A percentile compares a stretch with the other conserved stretches of the same genome.
phyloP scores from a whole-genome alignment of 2,329 filamentous ascomycete genomes.

The Diaporthe sp. region DNA sequence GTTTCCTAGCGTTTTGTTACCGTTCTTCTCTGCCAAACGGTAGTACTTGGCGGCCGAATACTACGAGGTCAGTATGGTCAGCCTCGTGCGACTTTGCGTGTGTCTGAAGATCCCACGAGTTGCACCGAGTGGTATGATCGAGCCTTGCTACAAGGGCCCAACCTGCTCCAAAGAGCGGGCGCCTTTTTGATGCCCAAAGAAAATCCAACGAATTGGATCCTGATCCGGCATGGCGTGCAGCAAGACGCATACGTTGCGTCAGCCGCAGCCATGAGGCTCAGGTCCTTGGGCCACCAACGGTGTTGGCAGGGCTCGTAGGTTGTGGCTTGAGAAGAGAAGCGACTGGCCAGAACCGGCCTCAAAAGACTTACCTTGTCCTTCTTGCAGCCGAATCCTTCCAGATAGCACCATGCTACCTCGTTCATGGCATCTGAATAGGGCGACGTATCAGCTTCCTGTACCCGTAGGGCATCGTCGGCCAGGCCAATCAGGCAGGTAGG shows the following conservation, averaged over 20 bases:
- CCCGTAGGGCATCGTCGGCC: slow-evolving; percentile 30
- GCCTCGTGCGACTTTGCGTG: slow-evolving; percentile 59
- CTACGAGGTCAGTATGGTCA: slow-evolving; percentile 64
- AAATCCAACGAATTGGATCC: neutral
- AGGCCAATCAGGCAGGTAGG: slow-evolving; percentile 7
- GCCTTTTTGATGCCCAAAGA: slow-evolving; percentile 58
- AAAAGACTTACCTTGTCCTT: slow-evolving; percentile 91
- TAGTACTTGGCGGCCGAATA: slow-evolving; percentile 90
- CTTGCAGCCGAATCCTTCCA: slow-evolving; percentile 96
- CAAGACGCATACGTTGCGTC: neutral
- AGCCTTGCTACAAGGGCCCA: slow-evolving; percentile 19
- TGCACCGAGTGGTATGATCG: neutral
- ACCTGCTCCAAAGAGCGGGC: slow-evolving; percentile 36
- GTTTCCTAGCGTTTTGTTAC: slow-evolving; percentile 92
- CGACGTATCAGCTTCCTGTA: slow-evolving; percentile 46
- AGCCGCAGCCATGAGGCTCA: slow-evolving; percentile 31
- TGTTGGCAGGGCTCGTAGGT: neutral
- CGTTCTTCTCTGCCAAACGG: slow-evolving; percentile 88
- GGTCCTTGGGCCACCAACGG: neutral
- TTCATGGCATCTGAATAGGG: slow-evolving; percentile 87
- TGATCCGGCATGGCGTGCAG: neutral
- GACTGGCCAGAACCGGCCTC: neutral
- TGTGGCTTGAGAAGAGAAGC: neutral
- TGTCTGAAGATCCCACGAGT: slow-evolving; percentile 18
- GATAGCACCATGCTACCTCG: slow-evolving; percentile 94